Percentiles rank a stretch among this genome's conserved stretches.
phyloP scores from a whole-genome alignment of 331 rosid genomes.

The Stylosanthes scabra region DNA sequence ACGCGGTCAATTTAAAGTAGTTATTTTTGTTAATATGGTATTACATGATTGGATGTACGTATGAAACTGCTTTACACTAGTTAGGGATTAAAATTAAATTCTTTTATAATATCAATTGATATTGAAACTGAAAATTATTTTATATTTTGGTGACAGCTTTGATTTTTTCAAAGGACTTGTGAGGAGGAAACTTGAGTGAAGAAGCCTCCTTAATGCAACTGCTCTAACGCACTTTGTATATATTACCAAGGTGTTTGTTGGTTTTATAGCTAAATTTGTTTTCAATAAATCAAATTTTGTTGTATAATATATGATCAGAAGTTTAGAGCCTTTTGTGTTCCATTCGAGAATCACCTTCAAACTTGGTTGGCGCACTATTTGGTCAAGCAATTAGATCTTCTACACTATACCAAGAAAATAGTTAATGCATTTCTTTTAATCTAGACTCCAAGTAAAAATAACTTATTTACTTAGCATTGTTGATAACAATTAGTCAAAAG shows the following conservation, averaged over 20 bases:
- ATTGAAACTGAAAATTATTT: slow-evolving; percentile 22
- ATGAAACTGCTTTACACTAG: too few species aligned
- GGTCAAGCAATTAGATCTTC: too few species aligned
- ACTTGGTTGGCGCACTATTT: neutral
- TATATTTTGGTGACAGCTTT: slow-evolving; percentile 59
- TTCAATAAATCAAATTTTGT: slow-evolving; percentile 14
- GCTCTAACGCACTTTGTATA: slow-evolving; percentile 35
- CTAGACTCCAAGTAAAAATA: too few species aligned
- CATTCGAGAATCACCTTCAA: slow-evolving; percentile 31
- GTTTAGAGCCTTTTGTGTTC: slow-evolving; percentile 8
- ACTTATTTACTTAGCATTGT: too few species aligned
- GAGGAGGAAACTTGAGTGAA: slow-evolving; percentile 71
- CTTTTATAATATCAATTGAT: slow-evolving; percentile 11
- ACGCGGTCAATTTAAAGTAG: too few species aligned
- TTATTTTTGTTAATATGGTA: too few species aligned
- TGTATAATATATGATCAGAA: neutral
- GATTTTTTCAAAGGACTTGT: slow-evolving; percentile 87
- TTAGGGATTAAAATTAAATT: neutral
- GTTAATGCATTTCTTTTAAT: too few species aligned
- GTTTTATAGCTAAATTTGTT: slow-evolving; percentile 2
- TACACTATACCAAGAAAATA: too few species aligned
- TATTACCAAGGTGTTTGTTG: slow-evolving; percentile 28
- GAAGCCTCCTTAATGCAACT: slow-evolving; percentile 45
- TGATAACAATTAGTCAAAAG: too few species aligned
- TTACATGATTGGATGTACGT: too few species aligned